Conservation (phyloP, 139 green algal species). For the Raphidocelis subcapitata region DNA sequence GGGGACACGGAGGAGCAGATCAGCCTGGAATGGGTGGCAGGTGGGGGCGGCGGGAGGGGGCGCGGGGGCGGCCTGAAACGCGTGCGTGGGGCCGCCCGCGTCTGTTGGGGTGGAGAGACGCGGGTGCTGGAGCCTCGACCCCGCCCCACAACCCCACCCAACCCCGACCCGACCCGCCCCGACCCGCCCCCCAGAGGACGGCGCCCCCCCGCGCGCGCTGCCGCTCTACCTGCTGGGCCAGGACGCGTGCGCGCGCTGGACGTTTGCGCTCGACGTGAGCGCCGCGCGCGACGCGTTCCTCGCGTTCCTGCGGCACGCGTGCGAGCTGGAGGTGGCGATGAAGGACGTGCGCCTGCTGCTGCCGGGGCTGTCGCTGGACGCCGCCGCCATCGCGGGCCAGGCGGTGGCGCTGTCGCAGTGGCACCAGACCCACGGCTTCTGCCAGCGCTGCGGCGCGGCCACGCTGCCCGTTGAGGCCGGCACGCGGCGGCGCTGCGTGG, state of each 20-base stretch:
- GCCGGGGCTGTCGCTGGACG: conserved; percentile 46
- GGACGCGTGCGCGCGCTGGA: conserved; percentile 48
- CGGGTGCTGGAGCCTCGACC: not conserved
- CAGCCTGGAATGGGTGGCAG: conserved; percentile 39
- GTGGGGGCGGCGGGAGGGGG: conserved; percentile 11
- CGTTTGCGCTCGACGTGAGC: conserved; percentile 52
- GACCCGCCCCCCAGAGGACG: conserved; percentile 11
- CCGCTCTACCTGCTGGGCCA: conserved; percentile 54
- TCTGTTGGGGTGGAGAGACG: not conserved
- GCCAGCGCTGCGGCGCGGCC: conserved; percentile 56
- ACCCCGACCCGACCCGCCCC: not conserved
- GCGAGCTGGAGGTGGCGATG: conserved; percentile 40
- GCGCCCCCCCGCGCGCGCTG: conserved; percentile 25
- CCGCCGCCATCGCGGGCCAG: conserved; percentile 65
- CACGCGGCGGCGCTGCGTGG: conserved; percentile 57
- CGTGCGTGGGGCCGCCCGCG: not conserved
- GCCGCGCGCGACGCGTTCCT: conserved; percentile 16
- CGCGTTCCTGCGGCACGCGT: conserved; percentile 30
- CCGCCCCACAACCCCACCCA: not conserved
- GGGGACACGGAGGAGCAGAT: conserved; percentile 46
- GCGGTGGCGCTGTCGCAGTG: conserved; percentile 64
- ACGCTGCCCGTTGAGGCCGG: conserved; percentile 59
- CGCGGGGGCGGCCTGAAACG: not conserved
- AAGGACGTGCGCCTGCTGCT: conserved; percentile 59
- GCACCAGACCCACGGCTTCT: conserved; percentile 69